Percentiles rank a stretch among this genome's conserved stretches.
Evolutionary conservation across 768 basidiomycete species (phyloP).

Genomic region (Xanthoconium purpureum): DNA sequence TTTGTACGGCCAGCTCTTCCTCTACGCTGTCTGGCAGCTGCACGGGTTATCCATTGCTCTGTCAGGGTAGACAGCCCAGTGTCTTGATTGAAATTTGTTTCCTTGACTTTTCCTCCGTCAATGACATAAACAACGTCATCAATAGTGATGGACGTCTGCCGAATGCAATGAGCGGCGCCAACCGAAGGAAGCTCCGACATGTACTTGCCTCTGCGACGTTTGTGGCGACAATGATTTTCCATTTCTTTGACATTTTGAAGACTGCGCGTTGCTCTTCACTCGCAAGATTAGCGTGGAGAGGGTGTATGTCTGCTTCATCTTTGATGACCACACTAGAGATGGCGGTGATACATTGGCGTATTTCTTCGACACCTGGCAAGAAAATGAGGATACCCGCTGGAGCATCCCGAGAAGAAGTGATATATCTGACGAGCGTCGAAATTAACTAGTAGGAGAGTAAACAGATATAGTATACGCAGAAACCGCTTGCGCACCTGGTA

Average conservation of each 20-base stretch:
- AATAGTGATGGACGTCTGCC: constrained; percentile 84
- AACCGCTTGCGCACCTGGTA: constrained; percentile 48
- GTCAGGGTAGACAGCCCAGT: constrained; percentile 70
- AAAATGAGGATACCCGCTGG: constrained; percentile 80
- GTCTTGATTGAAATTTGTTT: constrained; percentile 68
- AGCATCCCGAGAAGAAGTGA: constrained; percentile 45
- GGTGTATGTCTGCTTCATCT: constrained; percentile 53
- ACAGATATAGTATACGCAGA: background rate
- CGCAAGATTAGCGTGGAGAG: constrained; percentile 87
- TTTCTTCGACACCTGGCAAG: constrained; percentile 87
- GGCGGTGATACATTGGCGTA: constrained; percentile 69
- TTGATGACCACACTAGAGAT: constrained; percentile 38
- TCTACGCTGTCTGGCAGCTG: constrained; percentile 78
- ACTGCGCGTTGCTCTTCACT: constrained; percentile 79
- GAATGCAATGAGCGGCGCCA: background rate
- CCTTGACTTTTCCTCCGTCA: constrained; percentile 83
- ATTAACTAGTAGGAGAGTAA: constrained; percentile 48
- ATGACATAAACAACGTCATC: constrained; percentile 86
- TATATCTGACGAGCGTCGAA: constrained; percentile 60
- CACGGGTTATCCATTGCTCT: constrained; percentile 76
- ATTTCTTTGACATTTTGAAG: constrained; percentile 57
- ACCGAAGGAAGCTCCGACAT: background rate
- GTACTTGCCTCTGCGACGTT: constrained; percentile 81
- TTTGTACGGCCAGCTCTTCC: constrained; percentile 89
- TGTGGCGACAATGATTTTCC: constrained; percentile 88